Percentiles rank a stretch among this genome's conserved stretches.
These are phyloP conservation scores for Exophiala sideris DNA, from an alignment of 2,329 filamentous ascomycete species.

Conservation along the genomic window DNA sequence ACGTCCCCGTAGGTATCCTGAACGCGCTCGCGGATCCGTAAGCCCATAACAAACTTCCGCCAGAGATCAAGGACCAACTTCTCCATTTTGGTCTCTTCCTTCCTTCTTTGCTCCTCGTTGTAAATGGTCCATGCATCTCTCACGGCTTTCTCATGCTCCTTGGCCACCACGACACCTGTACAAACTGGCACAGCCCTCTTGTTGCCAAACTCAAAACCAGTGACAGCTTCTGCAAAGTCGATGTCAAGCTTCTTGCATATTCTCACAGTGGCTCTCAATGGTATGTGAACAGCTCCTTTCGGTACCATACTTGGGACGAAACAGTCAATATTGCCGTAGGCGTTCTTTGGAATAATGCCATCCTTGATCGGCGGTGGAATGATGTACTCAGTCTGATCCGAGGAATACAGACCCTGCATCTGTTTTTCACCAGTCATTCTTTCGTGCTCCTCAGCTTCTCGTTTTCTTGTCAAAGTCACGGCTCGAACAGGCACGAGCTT, in stretches of 20 bases:
- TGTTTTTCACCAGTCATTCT: constrained; percentile 76
- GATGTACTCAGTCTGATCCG: constrained; percentile 90
- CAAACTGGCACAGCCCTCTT: constrained; percentile 91
- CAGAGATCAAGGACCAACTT: constrained; percentile 72
- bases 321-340: constrained; percentile 93
- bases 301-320: constrained; percentile 95
- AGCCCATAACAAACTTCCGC: constrained; percentile 81
- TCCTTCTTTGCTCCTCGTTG: constrained; percentile 68
- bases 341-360: constrained; percentile 87
- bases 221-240: constrained; percentile 90
- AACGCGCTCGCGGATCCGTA: constrained; percentile 77
- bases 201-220: constrained; percentile 93
- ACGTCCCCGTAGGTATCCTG: constrained; percentile 69
- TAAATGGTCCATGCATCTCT: constrained; percentile 77
- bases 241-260: constrained; percentile 81
- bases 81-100: constrained; percentile 78
- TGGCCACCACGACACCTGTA: constrained; percentile 81
- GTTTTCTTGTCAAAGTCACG: constrained; percentile 79
- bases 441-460: constrained; percentile 84
- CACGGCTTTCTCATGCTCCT: constrained; percentile 70
- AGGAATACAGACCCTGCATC: constrained; percentile 78
- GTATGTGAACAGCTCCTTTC: constrained; percentile 76
- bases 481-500: constrained; percentile 89
- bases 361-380: constrained; percentile 82
- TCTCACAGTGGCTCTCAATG: constrained; percentile 69